phyloP scores from a whole-genome alignment of 2,329 filamentous ascomycete species.

The Zymoseptoria passerinii region DNA sequence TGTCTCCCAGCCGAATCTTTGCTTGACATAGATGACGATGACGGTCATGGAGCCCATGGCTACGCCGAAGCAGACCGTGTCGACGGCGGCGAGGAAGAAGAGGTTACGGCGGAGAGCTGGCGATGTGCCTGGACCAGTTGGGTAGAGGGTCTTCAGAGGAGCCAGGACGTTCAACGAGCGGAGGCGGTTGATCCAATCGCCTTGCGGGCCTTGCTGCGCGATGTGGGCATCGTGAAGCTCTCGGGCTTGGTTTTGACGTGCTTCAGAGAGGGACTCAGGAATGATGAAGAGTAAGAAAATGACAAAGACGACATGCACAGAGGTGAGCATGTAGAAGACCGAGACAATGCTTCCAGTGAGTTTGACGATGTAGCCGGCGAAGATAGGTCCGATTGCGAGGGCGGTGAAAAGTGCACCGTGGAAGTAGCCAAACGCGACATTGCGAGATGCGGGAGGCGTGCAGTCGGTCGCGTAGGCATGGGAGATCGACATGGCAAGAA shows the following conservation, averaged over 20 bases:
- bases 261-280: conserved; percentile 75
- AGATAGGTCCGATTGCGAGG: conserved; percentile 75
- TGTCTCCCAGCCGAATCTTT: conserved; percentile 73
- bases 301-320: conserved; percentile 65
- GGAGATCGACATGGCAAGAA: conserved; percentile 66
- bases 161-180: conserved; percentile 57
- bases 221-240: conserved; percentile 52
- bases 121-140: conserved; percentile 56
- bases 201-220: conserved; percentile 28
- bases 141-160: conserved; percentile 70
- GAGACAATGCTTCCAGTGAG: conserved; percentile 64
- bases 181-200: conserved; percentile 38
- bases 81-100: conserved; percentile 68
- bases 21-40: conserved; percentile 73
- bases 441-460: conserved; percentile 68
- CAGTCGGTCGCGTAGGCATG: conserved; percentile 89
- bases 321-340: conserved; percentile 77
- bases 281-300: conserved; percentile 61
- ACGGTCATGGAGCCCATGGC: conserved; percentile 76
- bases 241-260: conserved; percentile 60
- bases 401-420: conserved; percentile 83
- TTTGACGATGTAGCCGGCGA: conserved; percentile 72
- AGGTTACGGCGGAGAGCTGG: conserved; percentile 65
- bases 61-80: conserved; percentile 73
- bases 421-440: conserved; percentile 79